Conservation (phyloP, 1,284 basidiomycete genomes). For the Taiwanofungus camphoratus region DNA sequence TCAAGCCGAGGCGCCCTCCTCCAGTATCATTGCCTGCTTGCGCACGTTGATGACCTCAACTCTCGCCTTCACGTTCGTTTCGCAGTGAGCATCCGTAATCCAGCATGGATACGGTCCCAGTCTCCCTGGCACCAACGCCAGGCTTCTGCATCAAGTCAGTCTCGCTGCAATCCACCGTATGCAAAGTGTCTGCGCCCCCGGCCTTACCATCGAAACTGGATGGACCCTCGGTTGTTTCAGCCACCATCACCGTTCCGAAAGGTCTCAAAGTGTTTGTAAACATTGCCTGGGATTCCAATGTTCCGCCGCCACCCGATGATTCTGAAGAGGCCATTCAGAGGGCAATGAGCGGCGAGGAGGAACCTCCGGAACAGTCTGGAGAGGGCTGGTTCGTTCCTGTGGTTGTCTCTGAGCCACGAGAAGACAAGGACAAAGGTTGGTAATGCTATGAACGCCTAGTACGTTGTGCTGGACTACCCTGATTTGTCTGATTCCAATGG, state of each 20-base stretch:
- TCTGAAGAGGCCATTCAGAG: slow-evolving; percentile 49
- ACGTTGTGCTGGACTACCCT: background rate
- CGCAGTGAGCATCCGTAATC: too few relatives aligned
- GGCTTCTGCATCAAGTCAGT: slow-evolving; percentile 59
- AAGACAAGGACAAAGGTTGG: slow-evolving; percentile 66
- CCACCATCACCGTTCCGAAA: slow-evolving; percentile 31
- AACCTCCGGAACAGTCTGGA: slow-evolving; percentile 31
- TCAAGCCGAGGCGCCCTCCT: too few relatives aligned
- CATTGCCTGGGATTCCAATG: slow-evolving; percentile 57
- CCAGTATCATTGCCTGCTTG: too few relatives aligned
- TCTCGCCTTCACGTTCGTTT: too few relatives aligned
- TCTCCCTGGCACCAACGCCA: slow-evolving; percentile 45
- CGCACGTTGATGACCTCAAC: too few relatives aligned
- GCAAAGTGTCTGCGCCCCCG: slow-evolving; percentile 17
- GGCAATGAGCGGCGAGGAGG: slow-evolving; percentile 47
- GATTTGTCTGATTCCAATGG: background rate
- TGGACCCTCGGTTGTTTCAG: slow-evolving; percentile 23
- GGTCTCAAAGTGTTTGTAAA: slow-evolving; percentile 68
- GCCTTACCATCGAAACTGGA: slow-evolving; percentile 21
- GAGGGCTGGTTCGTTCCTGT: slow-evolving; percentile 59
- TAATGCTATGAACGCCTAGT: background rate
- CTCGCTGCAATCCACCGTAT: slow-evolving; percentile 35
- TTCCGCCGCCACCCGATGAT: slow-evolving; percentile 59
- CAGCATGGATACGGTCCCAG: slow-evolving; percentile 24
- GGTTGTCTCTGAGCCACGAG: slow-evolving; percentile 59